phyloP scores from a whole-genome alignment of 257 asterid species.

The Mitragyna speciosa region DNA sequence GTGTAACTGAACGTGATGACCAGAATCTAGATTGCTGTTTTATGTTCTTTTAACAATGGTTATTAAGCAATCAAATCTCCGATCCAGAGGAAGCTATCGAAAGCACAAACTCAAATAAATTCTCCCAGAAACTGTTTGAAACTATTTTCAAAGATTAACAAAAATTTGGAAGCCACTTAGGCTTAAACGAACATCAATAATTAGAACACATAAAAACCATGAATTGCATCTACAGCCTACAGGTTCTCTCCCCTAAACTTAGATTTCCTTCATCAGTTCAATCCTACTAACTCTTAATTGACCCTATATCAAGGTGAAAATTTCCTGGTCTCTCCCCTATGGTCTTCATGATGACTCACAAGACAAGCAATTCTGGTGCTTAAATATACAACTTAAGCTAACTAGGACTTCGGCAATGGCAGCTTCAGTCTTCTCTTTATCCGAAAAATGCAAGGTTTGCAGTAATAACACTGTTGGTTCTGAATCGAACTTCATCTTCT shows the following conservation, averaged over 20 bases:
- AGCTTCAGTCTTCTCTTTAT: conserved; percentile 83
- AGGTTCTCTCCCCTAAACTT: not conserved
- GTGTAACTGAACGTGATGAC: not conserved
- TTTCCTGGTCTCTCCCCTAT: not conserved
- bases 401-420: conserved; percentile 84
- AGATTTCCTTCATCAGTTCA: not conserved
- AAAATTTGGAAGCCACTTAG: not conserved
- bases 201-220: not conserved
- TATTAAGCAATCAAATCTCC: not conserved
- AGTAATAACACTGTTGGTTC: conserved; percentile 49
- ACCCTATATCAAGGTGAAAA: not conserved
- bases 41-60: not conserved
- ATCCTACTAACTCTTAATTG: not conserved
- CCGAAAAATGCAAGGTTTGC: conserved; percentile 76
- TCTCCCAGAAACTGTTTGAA: not conserved
- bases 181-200: not conserved
- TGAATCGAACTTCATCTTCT: conserved; percentile 58
- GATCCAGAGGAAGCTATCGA: not conserved
- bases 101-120: not conserved
- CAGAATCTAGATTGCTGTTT: not conserved
- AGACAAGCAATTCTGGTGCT: conserved; percentile 48
- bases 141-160: not conserved
- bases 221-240: not conserved
- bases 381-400: conserved; percentile 69
- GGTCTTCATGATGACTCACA: conserved; percentile 22